Evolutionary conservation across 495 filamentous ascomycete species (phyloP).

Genomic region (Penicillium soppii): DNA sequence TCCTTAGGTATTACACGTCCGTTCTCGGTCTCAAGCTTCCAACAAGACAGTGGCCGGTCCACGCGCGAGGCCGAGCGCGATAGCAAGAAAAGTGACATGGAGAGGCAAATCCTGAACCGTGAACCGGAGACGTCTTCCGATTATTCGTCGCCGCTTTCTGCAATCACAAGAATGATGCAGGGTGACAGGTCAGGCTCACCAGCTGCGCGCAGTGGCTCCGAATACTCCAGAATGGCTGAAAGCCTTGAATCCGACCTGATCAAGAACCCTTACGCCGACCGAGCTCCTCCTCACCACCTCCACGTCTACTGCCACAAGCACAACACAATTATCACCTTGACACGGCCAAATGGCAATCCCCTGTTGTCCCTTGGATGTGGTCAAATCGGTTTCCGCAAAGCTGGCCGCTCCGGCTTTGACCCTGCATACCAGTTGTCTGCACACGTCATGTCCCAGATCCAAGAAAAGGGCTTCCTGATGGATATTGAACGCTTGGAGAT

Average conservation of each 20-base stretch:
- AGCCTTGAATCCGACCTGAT: constrained; percentile 40
- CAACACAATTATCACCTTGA: constrained; percentile 90
- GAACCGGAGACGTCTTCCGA: constrained; percentile 11
- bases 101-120: constrained; percentile 33
- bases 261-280: constrained; percentile 38
- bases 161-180: constrained; percentile 36
- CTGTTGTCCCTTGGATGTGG: constrained; percentile 75
- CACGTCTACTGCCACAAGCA: constrained; percentile 85
- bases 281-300: constrained; percentile 67
- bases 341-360: constrained; percentile 72
- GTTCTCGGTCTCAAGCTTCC: constrained; percentile 27
- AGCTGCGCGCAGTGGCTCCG: constrained; percentile 19
- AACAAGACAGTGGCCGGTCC: too few relatives aligned
- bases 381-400: constrained; percentile 83
- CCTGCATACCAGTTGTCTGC: constrained; percentile 87
- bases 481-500: constrained; percentile 64
- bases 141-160: constrained; percentile 27
- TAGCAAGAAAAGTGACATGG: constrained; percentile 20
- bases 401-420: constrained; percentile 75
- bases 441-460: constrained; percentile 73
- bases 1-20: constrained; percentile 19
- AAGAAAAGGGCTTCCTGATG: constrained; percentile 68
- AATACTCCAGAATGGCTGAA: constrained; percentile 35
- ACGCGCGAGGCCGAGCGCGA: too few relatives aligned
- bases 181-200: constrained; percentile 14